Conservation (phyloP, 169 alveolate species). For the Ichthyophthirius multifiliis region DNA sequence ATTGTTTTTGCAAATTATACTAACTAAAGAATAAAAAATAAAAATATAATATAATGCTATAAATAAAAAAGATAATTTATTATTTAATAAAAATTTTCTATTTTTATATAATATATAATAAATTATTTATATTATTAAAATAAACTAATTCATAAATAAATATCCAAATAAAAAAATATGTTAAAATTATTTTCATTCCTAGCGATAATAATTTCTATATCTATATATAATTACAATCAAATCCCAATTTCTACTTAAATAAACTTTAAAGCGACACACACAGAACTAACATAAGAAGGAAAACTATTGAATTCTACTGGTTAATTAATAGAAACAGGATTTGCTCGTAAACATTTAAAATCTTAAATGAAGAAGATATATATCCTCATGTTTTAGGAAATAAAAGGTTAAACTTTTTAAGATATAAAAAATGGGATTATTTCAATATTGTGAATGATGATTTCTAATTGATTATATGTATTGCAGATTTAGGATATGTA, state of each 20-base stretch:
- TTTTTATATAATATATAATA: too few species aligned
- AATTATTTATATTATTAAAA: too few species aligned
- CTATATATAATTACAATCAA: too few species aligned
- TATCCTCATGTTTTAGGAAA: background rate
- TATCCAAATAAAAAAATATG: too few species aligned
- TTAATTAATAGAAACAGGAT: background rate
- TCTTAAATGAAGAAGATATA: background rate
- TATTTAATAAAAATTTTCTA: too few species aligned
- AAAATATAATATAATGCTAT: too few species aligned
- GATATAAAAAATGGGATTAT: conserved; percentile 6
- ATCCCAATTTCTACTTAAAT: background rate
- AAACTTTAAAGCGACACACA: background rate
- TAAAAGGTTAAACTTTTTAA: background rate
- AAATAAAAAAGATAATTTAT: too few species aligned
- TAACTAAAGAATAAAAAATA: too few species aligned
- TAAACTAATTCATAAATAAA: too few species aligned
- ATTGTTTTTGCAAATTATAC: too few species aligned
- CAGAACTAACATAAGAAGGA: background rate
- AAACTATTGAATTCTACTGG: background rate
- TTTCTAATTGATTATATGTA: background rate
- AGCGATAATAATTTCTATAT: too few species aligned
- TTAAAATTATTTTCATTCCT: too few species aligned
- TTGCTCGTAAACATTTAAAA: background rate
- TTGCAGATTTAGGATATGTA: background rate
- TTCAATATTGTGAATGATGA: background rate